phyloP scores from a whole-genome alignment of 2,329 filamentous ascomycete genomes.

The Cercospora zeae-maydis region DNA sequence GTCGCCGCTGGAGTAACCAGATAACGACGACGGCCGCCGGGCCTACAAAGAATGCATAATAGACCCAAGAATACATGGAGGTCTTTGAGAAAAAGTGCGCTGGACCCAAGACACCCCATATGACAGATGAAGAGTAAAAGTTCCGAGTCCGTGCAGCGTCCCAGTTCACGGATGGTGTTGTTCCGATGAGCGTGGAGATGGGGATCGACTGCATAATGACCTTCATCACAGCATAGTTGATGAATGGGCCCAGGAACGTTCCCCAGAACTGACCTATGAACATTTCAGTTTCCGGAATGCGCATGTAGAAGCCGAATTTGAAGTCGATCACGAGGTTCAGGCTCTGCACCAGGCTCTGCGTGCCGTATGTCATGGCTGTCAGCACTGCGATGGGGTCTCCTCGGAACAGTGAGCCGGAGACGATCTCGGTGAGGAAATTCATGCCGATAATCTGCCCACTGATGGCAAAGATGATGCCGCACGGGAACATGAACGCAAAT shows the following conservation, averaged over 20 bases:
- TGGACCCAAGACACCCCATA: conserved; percentile 40
- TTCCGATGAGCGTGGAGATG: conserved; percentile 34
- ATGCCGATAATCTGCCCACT: conserved; percentile 10
- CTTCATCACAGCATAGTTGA: conserved; percentile 36
- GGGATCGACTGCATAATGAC: conserved; percentile 38
- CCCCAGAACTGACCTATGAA: conserved; percentile 38
- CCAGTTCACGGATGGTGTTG: conserved; percentile 14
- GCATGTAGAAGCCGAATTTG: conserved; percentile 42
- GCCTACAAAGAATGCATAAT: conserved; percentile 20
- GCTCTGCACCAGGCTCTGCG: conserved; percentile 38
- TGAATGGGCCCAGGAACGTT: conserved; percentile 27
- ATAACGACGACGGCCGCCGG: conserved; percentile 13
- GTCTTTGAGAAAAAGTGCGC: conserved; percentile 17
- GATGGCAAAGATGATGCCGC: conserved; percentile 21
- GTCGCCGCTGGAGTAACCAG: conserved; percentile 15
- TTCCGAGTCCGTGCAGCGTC: conserved; percentile 13
- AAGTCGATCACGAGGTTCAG: conserved; percentile 37
- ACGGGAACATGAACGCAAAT: conserved; percentile 33
- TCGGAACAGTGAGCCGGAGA: conserved; percentile 33
- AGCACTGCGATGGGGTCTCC: conserved; percentile 34
- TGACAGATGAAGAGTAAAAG: conserved; percentile 29
- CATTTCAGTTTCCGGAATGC: conserved; percentile 39
- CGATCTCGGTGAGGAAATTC: conserved; percentile 33
- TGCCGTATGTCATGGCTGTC: conserved; percentile 34
- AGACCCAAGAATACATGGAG: conserved; percentile 17